Conservation (phyloP, 2,329 filamentous ascomycete genomes). For the Curvularia verruculosa region DNA sequence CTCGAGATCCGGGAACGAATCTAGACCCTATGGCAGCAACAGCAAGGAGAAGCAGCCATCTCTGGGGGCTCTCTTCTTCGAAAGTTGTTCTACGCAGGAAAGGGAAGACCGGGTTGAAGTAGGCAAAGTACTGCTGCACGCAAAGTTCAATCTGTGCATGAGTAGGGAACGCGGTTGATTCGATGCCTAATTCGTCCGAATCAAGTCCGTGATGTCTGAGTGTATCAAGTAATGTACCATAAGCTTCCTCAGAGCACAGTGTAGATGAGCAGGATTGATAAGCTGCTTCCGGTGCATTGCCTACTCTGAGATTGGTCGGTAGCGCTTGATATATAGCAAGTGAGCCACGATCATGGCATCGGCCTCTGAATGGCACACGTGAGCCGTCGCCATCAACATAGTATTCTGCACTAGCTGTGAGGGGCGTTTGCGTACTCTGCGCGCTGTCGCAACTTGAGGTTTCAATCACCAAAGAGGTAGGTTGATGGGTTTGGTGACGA, state of each 20-base stretch:
- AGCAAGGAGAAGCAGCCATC: constrained; percentile 34
- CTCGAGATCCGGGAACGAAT: constrained; percentile 18
- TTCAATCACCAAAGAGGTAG: background rate
- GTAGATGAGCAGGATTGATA: background rate
- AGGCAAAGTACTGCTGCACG: constrained; percentile 34
- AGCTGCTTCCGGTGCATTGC: background rate
- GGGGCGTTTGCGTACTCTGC: background rate
- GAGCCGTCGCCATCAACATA: background rate
- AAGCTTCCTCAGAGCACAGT: constrained; percentile 3
- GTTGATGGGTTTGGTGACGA: background rate
- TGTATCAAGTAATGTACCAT: background rate
- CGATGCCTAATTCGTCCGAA: background rate
- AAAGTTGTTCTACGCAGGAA: constrained; percentile 35
- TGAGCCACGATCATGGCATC: background rate
- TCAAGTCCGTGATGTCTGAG: background rate
- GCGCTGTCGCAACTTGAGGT: background rate
- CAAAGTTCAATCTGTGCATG: constrained; percentile 26
- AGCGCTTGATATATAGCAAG: background rate
- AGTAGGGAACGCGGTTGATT: constrained; percentile 25
- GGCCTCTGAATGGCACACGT: background rate
- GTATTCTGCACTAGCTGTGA: background rate
- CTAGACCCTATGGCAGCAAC: constrained; percentile 37
- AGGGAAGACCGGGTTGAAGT: constrained; percentile 38
- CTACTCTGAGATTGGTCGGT: background rate
- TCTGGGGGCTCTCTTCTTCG: constrained; percentile 2